Conservation (phyloP, 2,329 filamentous ascomycete genomes). For the Phyllosticta citrichinensis region DNA sequence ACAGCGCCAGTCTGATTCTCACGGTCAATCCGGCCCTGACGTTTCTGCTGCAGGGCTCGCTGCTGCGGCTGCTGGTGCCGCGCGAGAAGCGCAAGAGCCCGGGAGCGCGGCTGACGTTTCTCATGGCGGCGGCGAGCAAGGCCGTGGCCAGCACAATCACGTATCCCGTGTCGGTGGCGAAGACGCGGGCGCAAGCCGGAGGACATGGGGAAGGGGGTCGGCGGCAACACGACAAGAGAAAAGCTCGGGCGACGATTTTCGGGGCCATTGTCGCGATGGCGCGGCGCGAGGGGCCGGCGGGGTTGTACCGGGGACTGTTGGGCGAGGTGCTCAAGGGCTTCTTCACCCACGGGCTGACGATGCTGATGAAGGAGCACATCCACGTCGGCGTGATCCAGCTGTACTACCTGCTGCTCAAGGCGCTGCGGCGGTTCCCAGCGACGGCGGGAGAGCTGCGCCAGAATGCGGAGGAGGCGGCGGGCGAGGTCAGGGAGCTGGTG, state of each 20-base stretch:
- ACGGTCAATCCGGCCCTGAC: conserved; percentile 82
- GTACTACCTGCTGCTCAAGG: conserved; percentile 56
- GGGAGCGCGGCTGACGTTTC: conserved; percentile 46
- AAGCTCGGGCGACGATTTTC: conserved; percentile 47
- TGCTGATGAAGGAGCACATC: conserved; percentile 73
- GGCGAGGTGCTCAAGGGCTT: conserved; percentile 76
- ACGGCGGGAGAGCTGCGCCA: conserved; percentile 21
- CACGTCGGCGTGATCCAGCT: conserved; percentile 61
- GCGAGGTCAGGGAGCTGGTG: conserved; percentile 21
- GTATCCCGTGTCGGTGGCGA: conserved; percentile 81
- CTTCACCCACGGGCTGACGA: conserved; percentile 76
- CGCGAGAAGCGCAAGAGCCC: conserved; percentile 43
- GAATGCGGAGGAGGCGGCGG: conserved; percentile 18
- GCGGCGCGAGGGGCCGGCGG: conserved; percentile 54
- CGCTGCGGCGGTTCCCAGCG: conserved; percentile 31
- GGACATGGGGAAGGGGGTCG: not conserved
- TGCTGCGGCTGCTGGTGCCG: conserved; percentile 52
- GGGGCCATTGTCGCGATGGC: conserved; percentile 48
- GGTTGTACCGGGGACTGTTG: conserved; percentile 65
- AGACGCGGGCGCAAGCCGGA: conserved; percentile 57
- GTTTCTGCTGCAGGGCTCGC: conserved; percentile 67
- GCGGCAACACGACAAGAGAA: conserved; percentile 12
- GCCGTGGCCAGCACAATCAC: conserved; percentile 64
- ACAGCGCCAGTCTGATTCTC: conserved; percentile 67
- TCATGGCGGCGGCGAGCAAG: conserved; percentile 69